Evolutionary conservation across 164 flowering plant species (phyloP), one percentile per base, ranked within the genome.

Genomic region (Cinnamomum chago): DNA sequence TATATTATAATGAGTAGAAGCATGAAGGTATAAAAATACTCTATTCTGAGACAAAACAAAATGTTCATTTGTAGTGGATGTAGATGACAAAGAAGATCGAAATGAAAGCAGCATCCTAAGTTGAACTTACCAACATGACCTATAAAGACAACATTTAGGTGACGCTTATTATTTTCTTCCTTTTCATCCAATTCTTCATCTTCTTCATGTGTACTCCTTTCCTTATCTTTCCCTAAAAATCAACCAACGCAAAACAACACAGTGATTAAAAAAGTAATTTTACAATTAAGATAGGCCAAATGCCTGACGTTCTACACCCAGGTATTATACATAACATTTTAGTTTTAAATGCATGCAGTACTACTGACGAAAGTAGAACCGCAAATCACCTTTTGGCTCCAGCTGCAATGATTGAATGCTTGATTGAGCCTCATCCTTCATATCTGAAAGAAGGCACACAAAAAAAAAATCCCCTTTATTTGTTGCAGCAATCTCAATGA

Each of bases 61-160:
- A 65, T n/a, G 27, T 11, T 13, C 33, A 65, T 65, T 65, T 23
- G 15, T 2, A 25, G 24, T 27, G 2, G 35, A 23, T 10, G 23
- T 5, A 65, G 67, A 65, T 3, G 18, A 35, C 27, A 18, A 30
- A 30, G 35, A 30, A 24, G 17, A 11, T 14, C 22, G 2, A 62
- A 23, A 23, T 40, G 75, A 47, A 73, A 73, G 0, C 23, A 75
- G 68, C 13, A 17, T 55, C 22, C 13, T 14, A 14, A 74, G 55
- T 65, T 28, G 9, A 71, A 83, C 96, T 70, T 84, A 92, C 98
- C 98, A 72, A 94, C 98, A 78, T 94, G 98, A 50, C 98, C 98
- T 72, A 94, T 94, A 69, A 92, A 94, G 9, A 94, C 98, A 64
- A 90, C 97, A 84, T 94, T 94, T 85, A 94, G 78, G 79, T 94